Percentiles rank a stretch among this genome's conserved stretches.
These are phyloP conservation scores for Fremontodendron californicum DNA, from an alignment of 345 rosid species.

Conservation along the genomic window DNA sequence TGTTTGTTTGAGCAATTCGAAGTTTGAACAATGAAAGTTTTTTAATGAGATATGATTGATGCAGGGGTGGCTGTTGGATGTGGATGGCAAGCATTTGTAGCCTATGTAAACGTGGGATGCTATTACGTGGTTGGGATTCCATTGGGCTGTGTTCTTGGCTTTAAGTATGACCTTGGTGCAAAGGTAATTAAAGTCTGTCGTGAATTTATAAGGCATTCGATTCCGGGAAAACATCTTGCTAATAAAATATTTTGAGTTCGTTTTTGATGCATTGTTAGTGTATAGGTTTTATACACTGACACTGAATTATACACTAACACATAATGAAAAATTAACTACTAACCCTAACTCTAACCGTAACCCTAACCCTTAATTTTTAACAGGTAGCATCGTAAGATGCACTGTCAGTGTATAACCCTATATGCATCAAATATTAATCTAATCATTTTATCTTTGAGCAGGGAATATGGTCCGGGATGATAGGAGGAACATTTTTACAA, in stretches of 20 bases:
- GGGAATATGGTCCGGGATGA: slow-evolving; percentile 72
- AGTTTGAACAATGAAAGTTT: not conserved
- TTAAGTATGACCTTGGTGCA: slow-evolving; percentile 43
- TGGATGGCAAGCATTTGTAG: slow-evolving; percentile 78
- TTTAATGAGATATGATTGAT: not conserved
- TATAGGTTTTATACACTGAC: too few relatives aligned
- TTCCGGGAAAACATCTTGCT: not conserved
- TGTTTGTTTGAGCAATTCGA: too few relatives aligned
- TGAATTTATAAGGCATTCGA: not conserved
- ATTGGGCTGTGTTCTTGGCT: slow-evolving; percentile 53
- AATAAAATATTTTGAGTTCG: too few relatives aligned
- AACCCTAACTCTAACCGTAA: too few relatives aligned
- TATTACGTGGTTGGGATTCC: slow-evolving; percentile 64
- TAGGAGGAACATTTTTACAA: slow-evolving; percentile 56
- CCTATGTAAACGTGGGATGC: slow-evolving; percentile 62
- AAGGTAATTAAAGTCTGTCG: slow-evolving; percentile 36
- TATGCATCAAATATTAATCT: too few relatives aligned
- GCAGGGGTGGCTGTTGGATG: slow-evolving; percentile 79
- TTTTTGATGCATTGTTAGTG: too few relatives aligned
- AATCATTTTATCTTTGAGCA: slow-evolving; percentile 14
- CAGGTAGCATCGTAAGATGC: too few relatives aligned
- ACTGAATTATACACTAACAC: too few relatives aligned
- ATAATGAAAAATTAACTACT: too few relatives aligned
- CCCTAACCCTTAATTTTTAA: too few relatives aligned
- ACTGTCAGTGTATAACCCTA: too few relatives aligned